These are phyloP conservation scores for Coccomyxa sp. DNA, from an alignment of 139 green algal species.

Conservation along the genomic window DNA sequence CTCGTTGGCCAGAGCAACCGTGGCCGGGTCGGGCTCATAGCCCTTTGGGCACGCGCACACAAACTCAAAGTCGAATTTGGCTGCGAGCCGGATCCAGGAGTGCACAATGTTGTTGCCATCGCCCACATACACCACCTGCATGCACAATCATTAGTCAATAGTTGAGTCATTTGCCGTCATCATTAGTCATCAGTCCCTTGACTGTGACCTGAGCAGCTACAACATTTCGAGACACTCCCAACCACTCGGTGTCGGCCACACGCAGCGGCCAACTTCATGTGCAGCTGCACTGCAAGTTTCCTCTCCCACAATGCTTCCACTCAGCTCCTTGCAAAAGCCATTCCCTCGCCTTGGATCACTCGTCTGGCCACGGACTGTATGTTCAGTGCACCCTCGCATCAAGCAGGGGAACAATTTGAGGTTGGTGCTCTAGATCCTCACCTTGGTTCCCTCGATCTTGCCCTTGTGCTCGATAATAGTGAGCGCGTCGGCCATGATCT, in stretches of 20 bases:
- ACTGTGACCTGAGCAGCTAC: too few relatives aligned
- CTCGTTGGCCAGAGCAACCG: constrained; percentile 53
- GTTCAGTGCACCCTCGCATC: too few relatives aligned
- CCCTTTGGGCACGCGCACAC: constrained; percentile 88
- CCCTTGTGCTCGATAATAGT: constrained; percentile 81
- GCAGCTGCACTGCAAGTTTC: too few relatives aligned
- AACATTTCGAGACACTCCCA: too few relatives aligned
- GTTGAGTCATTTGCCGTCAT: background rate
- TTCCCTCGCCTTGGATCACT: too few relatives aligned
- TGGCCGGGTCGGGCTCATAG: constrained; percentile 88
- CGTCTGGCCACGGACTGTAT: too few relatives aligned
- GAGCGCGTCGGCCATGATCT: constrained; percentile 97
- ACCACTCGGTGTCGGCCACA: too few relatives aligned
- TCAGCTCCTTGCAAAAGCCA: too few relatives aligned
- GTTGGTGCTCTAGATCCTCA: constrained; percentile 20
- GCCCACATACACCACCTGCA: constrained; percentile 86
- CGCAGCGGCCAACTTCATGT: too few relatives aligned
- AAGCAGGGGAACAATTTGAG: too few relatives aligned
- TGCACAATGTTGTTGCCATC: constrained; percentile 99
- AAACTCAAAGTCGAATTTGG: constrained; percentile 86
- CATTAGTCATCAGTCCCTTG: too few relatives aligned
- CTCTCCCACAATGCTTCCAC: too few relatives aligned
- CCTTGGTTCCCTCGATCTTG: constrained; percentile 77
- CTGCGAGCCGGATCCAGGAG: constrained; percentile 89
- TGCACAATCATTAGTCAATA: background rate